Base-by-base conservation (phyloP, 176 grass and related monocot genomes). In the Phoenix dactylifera region DNA sequence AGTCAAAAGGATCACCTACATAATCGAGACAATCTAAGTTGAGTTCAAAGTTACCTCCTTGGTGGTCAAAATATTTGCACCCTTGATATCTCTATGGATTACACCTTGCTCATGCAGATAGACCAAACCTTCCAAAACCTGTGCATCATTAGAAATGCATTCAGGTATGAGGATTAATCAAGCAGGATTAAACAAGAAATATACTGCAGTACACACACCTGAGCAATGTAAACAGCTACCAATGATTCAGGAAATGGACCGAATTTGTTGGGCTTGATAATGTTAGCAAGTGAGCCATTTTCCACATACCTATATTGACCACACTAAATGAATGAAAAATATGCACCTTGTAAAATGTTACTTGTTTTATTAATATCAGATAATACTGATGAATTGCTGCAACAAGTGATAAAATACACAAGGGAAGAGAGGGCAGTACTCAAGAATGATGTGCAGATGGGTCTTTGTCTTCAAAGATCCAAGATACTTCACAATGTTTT, bases 261-360 rank as follows among this genome's bases (percentile, higher is more conserved):
- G 24, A 98, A 98, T 98, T 98, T 98, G 66, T 98, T 98, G 67
- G 93, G 93, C 79, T 92, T 98, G 76, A 98, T 89, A 66, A 98
- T 98, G 72, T 92, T 92, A 50, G 93, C 87, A 79, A 98, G 93
- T 54, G 93, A 98, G 29, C 93, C 87, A 85, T 98, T 98, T 77
- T 98, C 93, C 39, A 98, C 93, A 64, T 89, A 98, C 68, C 93
- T 98, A 54, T 23, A 88, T 48, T 63, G 52, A 77, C 24, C 57
- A 24, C 24, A 50, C 16, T 49, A 54, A 17, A 22, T n/a, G 52
- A 54, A 30, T 28, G 28, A 22, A 54, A 24, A 54, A 32, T 26
- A 67, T 67, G 50, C 6, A 30, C 26, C n/a, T 55, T 15, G 15
- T 18, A 44, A 44, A 65, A 10, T 12, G 35, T 44, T 12, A 44